These are phyloP conservation scores for Clavispora asparagi DNA, from an alignment of 805 yeast species.

Conservation along the genomic window DNA sequence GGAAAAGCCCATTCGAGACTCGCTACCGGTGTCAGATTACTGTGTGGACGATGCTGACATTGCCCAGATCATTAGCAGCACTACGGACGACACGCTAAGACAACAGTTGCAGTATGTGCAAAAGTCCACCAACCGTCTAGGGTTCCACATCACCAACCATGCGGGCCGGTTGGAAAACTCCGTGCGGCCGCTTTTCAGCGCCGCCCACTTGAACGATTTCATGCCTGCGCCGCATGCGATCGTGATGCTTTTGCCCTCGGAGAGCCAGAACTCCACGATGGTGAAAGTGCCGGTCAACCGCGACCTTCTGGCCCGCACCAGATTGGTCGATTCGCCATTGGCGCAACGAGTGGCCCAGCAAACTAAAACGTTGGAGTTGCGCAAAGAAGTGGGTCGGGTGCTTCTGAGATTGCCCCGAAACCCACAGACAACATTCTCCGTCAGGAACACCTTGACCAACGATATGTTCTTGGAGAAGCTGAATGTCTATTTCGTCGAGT, in stretches of 20 bases:
- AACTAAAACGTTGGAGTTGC: background rate
- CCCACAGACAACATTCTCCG: background rate
- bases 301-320: background rate
- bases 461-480: background rate
- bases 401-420: background rate
- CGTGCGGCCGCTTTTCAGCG: constrained; percentile 27
- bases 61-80: background rate
- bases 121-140: constrained; percentile 15
- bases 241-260: constrained; percentile 23
- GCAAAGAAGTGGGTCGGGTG: background rate
- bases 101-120: constrained; percentile 4
- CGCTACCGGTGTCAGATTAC: constrained; percentile 7
- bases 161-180: constrained; percentile 27
- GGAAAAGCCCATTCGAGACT: background rate
- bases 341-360: constrained; percentile 3
- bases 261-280: background rate
- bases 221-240: constrained; percentile 35
- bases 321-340: constrained; percentile 3
- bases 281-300: background rate
- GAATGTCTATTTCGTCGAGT: constrained; percentile 14
- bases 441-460: background rate
- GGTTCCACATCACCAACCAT: constrained; percentile 35
- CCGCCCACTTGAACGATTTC: constrained; percentile 37
- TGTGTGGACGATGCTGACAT: constrained; percentile 10
- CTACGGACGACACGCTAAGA: background rate